Base-by-base conservation (phyloP, 108 stramenopile species). In the Skeletonema menzelii region DNA sequence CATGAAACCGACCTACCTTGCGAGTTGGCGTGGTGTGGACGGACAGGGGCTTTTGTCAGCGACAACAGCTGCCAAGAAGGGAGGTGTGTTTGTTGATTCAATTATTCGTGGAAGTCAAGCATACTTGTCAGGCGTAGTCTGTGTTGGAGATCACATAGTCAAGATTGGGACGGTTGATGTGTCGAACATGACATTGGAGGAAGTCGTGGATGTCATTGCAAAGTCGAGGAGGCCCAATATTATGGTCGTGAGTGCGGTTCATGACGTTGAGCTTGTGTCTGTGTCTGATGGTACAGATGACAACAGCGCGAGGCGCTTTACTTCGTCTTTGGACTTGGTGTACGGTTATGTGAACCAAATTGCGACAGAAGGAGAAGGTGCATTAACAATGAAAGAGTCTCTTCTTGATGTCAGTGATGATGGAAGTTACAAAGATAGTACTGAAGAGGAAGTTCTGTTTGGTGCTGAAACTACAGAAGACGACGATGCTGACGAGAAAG, bases 21-120 rank as follows among this genome's bases (percentile, higher is more conserved):
- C 79, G 8, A 75, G 73, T 40, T 80, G 79, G 79, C 74, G 79
- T 8, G 79, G 79, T 4, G 67, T 53, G 35, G 77, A 79, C 19
- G 77, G 77, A 49, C 59, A 66, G 46, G 68, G 62, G 20, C 49
- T 76, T 4, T 3, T 76, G 11, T 63, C 69, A 11, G 49, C 66
- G 11, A 59, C 66, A 6, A 31, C 70, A 0, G 37, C 59, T 14
- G 28, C 74, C 8, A 87, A 84, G 58, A 84, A 84, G 42, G 85
- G 84, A 65, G 94, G 94, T 14, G 88, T 92, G 1, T 95, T 84
- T 72, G 84, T 95, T 17, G 94, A 95, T 75, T 91, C 74, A 55
- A 35, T 91, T 12, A 84, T 92, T 15, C 72, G 77, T 5, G 85
- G 90, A n/a, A 90, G 94, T 12, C 83, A 90, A 30, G 94, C 94